Base-by-base conservation (phyloP, 176 grass and related monocot species). In the Luzula sylvatica region DNA sequence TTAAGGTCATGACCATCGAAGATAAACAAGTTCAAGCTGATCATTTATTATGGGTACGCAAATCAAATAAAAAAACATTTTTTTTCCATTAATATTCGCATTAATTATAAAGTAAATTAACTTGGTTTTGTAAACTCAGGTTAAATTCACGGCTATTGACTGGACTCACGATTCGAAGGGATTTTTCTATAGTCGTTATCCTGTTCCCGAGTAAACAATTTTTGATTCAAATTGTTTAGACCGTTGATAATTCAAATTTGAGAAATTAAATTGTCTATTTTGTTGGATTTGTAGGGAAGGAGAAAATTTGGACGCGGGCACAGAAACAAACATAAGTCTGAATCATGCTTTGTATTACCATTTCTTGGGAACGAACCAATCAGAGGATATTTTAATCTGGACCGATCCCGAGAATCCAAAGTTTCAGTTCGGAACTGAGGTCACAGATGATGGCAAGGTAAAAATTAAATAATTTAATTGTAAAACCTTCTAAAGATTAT, bases 281-380 rank as follows among this genome's bases (percentile, higher is more conserved):
- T 20, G 13, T 53, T 72, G 53, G 16, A 55, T 39, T 71, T 53
- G 51, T 38, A 67, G 87, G 74, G 68, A 79, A 11, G 50, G 23
- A 66, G 62, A 11, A 50, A 70, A 79, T 42, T 12, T 88, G 67
- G 90, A 95, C 79, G 80, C 67, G 26, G 90, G 90, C 29, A 95
- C 90, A 20, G 80, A 95, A 71, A 95, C 83, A 53, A 78, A 86
- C 69, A 86, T 95, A 35, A 95, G 88, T 73, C 58, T 88, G 52
- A 86, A 95, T 73, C 90, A 95, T 18, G 73, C 88, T 73, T 50
- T 95, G 26, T 88, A 88, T 49, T 88, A 95, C 47, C 90, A 95
- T 76, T 71, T 88, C 48, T 51, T 95, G 55, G 90, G 84, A 47
- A 71, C 90, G 15, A 63, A 95, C 35, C 90, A 95, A 61, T 82